Evolutionary conservation across 805 yeast genomes (phyloP), one percentile per base, ranked within the genome.

Genomic region (Yueomyces sinensis): DNA sequence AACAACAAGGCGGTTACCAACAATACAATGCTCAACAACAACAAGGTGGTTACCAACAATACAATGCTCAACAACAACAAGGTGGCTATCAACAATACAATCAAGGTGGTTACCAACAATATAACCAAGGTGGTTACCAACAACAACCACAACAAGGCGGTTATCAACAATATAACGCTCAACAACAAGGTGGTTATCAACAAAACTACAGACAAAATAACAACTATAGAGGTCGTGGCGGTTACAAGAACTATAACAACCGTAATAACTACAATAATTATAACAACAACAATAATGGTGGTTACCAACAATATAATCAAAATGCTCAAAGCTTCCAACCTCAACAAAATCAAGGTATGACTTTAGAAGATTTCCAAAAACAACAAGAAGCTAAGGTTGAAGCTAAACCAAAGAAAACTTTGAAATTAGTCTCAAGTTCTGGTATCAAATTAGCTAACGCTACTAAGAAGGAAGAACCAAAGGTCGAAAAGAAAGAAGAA

Each of bases 321-420:
- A 34, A 31, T 38, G 35, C 45, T 28, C 50, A 45, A 33, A 50
- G 42, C 29, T 25, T 25, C 14, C 56, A 47, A 38, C 41, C 42
- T 27, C 56, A 55, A 39, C 56, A 49, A 28, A 17, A 18, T 39
- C 65, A 64, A 47, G 77, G 76, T 41, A 75, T 82, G 83, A 70
- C 87, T 28, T 66, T 83, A 47, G 93, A 84, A 35, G 94, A 82
- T 44, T 83, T 74, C 62, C 70, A 74, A 52, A 58, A 66, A 37
- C 68, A 43, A 29, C 46, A 54, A 43, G 36, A 37, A 29, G 42
- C 58, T 13, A 38, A 60, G 59, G 40, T 49, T n/a, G 47, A 55
- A 25, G 58, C 70, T 35, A 69, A 70, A 53, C 78, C 80, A 31
- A 82, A 79, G 65, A 76, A 66, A 50, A 71, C 75, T 32, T 66